Base-by-base conservation (phyloP, 495 filamentous ascomycete genomes). In the Geoglossum glabrum region DNA sequence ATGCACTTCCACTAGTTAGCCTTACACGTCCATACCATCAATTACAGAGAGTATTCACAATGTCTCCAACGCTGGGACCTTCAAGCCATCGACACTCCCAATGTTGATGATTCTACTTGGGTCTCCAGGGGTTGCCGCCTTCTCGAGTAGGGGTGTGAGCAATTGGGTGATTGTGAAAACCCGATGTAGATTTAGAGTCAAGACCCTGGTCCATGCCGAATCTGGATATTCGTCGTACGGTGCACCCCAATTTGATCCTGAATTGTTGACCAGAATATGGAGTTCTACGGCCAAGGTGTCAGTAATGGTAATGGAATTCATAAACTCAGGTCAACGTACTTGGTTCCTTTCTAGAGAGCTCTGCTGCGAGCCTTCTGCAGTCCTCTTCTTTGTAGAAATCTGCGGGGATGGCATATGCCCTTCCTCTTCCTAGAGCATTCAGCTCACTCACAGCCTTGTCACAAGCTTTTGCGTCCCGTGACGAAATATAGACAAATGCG, bases 401-500 rank as follows among this genome's bases (percentile, higher is more conserved):
- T 61, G 82, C 83, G 0, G 77, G 75, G 56, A 89, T 79, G 34
- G 81, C 73, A 61, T 83, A 61, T 0, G 80, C 80, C 57, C 69
- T 78, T 54, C 81, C 81, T 64, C 77, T 80, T 55, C 78, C 78
- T 15, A 81, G 65, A 8, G 73, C 78, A 65, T 82, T 84, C 38
- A 85, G 70, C 64, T 83, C 79, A 11, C 67, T 69, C 59, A 70
- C 75, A 9, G 80, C 80, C 59, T 77, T 57, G 26, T 78, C 76
- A 63, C 80, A 83, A 45, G 77, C 72, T 64, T 76, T 75, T 28
- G 71, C 73, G 64, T 83, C 83, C 46, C 85, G 82, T 3, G 84
- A 87, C 8, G 83, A 84, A 59, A 92, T 88, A 69, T 90, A 90
- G 31, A 90, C 86, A 40, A 80, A 87, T 19, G 86, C 86, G 40